These are phyloP conservation scores for Zelonia costaricensis DNA, from an alignment of 208 protist genomes.

Conservation along the genomic window DNA sequence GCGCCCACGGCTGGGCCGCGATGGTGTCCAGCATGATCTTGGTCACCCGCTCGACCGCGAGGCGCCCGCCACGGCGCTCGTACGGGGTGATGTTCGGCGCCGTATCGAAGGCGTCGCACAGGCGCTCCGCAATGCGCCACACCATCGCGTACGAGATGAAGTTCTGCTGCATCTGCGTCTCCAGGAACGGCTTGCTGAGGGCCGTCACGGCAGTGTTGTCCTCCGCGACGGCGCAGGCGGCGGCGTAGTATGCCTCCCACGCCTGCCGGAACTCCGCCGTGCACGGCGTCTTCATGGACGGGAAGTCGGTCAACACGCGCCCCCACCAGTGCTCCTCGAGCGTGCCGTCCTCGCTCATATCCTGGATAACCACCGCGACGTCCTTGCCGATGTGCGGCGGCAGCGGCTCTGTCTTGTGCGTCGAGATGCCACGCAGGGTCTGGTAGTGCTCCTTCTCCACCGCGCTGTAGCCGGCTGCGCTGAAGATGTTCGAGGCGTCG, in stretches of 20 bases:
- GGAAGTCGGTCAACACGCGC: constrained; percentile 78
- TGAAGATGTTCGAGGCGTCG: constrained; percentile 77
- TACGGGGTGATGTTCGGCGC: constrained; percentile 39
- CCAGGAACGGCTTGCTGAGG: constrained; percentile 69
- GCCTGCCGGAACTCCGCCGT: constrained; percentile 52
- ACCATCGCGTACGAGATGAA: constrained; percentile 85
- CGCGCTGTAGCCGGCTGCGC: constrained; percentile 53
- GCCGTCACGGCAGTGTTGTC: constrained; percentile 66
- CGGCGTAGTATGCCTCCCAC: constrained; percentile 76
- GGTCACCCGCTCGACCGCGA: constrained; percentile 83
- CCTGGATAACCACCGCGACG: constrained; percentile 48
- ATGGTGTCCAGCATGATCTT: constrained; percentile 90
- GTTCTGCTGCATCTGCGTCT: constrained; percentile 73
- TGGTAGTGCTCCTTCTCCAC: constrained; percentile 80
- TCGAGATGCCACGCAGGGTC: constrained; percentile 60
- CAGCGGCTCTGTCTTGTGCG: constrained; percentile 66
- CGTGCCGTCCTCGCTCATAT: constrained; percentile 39
- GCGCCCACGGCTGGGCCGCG: constrained; percentile 81
- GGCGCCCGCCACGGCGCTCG: constrained; percentile 48
- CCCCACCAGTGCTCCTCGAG: constrained; percentile 75
- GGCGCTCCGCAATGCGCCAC: constrained; percentile 86
- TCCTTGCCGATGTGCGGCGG: constrained; percentile 37
- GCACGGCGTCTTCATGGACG: constrained; percentile 72
- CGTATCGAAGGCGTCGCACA: constrained; percentile 60
- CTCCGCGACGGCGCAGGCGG: constrained; percentile 66